phyloP scores from a whole-genome alignment of 306 rosid genomes.

The Cucurbita ficifolia region DNA sequence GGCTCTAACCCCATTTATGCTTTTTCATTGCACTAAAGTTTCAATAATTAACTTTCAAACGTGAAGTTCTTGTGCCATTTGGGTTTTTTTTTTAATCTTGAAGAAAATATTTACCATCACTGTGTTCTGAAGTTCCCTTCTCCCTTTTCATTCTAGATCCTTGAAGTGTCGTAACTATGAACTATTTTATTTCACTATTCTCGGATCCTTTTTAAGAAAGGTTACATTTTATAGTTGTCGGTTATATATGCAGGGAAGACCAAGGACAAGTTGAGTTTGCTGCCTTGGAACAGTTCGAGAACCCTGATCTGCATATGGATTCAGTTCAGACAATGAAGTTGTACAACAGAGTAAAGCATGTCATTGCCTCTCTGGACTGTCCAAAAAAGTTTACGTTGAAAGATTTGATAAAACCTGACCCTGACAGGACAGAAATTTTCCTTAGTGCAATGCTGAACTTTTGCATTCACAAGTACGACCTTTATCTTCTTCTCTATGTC shows the following conservation, averaged over 20 bases:
- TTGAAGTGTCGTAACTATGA: background rate
- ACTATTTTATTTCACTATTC: background rate
- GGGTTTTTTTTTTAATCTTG: background rate
- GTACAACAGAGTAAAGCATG: conserved; percentile 35
- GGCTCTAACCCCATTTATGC: background rate
- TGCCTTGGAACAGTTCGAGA: conserved; percentile 60
- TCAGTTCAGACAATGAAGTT: conserved; percentile 31
- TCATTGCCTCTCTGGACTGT: conserved; percentile 34
- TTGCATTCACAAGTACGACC: conserved; percentile 37
- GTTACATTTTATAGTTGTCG: background rate
- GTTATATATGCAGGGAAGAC: conserved; percentile 41
- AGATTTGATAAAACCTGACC: conserved; percentile 54
- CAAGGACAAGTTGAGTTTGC: conserved; percentile 55
- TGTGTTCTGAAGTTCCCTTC: background rate
- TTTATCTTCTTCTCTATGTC: background rate
- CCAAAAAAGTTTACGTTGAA: conserved; percentile 39
- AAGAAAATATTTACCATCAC: background rate
- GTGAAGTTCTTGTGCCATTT: background rate
- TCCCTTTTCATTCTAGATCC: background rate
- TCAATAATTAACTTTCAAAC: background rate
- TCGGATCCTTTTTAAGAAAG: background rate
- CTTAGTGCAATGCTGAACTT: conserved; percentile 63
- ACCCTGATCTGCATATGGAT: conserved; percentile 44
- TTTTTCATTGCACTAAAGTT: background rate
- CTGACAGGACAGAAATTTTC: conserved; percentile 42